Percentiles rank a stretch among this genome's conserved stretches.
phyloP scores from a whole-genome alignment of 805 yeast species.

The Saccharomycopsis schoenii region DNA sequence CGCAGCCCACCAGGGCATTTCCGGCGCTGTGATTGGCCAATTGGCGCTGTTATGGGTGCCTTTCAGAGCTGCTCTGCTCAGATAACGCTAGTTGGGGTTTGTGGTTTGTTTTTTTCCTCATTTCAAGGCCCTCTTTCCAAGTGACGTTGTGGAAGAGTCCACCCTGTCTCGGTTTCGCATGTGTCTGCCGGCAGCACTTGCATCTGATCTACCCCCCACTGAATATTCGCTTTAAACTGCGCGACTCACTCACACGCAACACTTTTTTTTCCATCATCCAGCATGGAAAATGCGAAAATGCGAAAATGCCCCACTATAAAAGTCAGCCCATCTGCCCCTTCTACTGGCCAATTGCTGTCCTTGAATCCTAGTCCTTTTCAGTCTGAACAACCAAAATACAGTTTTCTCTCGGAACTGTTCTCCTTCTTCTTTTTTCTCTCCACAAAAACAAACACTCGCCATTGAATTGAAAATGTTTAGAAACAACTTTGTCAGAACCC shows the following conservation, averaged over 20 bases:
- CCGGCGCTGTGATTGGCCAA: not conserved
- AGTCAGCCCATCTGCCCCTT: not conserved
- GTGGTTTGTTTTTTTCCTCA: no score
- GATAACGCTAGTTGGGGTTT: no score
- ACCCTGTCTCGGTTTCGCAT: no score
- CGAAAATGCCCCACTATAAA: not conserved
- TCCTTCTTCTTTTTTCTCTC: not conserved
- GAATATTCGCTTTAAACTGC: no score
- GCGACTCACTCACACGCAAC: no score
- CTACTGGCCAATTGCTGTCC: not conserved
- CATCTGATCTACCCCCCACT: no score
- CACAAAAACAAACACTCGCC: not conserved
- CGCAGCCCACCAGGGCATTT: not conserved
- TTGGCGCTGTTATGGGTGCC: not conserved
- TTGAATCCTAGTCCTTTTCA: not conserved
- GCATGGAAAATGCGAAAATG: not conserved
- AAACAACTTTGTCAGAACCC: not conserved
- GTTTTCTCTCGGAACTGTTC: not conserved
- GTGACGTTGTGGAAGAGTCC: no score
- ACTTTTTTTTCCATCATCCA: not conserved
- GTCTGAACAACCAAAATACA: not conserved
- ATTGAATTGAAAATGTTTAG: not conserved
- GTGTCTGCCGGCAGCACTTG: no score
- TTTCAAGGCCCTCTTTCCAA: no score
- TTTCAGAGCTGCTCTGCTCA: no score